Evolutionary conservation across 257 asterid species (phyloP).

Genomic region (Ajuga chamaepitys): DNA sequence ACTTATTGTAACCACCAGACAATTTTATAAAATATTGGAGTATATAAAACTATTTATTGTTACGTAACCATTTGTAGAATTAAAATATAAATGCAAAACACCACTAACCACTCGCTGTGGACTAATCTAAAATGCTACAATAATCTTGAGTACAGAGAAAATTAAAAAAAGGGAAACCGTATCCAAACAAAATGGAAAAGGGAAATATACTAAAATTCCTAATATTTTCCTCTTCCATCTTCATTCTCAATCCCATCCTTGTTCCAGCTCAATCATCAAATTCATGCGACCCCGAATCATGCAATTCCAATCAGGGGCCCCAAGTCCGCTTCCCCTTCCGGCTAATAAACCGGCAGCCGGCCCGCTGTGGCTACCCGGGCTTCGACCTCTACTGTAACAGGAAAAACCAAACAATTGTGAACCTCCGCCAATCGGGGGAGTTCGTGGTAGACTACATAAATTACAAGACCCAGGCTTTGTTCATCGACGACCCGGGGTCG

Average conservation of each 20-base stretch:
- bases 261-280: conserved; percentile 9
- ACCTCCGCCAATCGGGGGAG: conserved; percentile 50
- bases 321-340: conserved; percentile 62
- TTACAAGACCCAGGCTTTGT: conserved; percentile 27
- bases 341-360: conserved; percentile 21
- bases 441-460: conserved; percentile 40
- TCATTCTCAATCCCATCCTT: conserved; percentile 10
- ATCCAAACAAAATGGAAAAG: no score
- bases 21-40: no score
- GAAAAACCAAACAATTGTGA: conserved; percentile 30
- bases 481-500: conserved; percentile 35
- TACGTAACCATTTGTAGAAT: no score
- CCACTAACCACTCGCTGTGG: no score
- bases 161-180: no score
- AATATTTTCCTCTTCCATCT: not conserved
- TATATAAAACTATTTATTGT: no score
- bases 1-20: no score
- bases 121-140: no score
- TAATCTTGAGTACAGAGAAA: no score
- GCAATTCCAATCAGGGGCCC: conserved; percentile 31
- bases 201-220: not conserved
- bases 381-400: conserved; percentile 58
- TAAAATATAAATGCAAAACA: no score
- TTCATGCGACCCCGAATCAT: conserved; percentile 33
- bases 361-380: conserved; percentile 51